Evolutionary conservation across 169 alveolate genomes (phyloP), one percentile per base, ranked within the genome.

Genomic region (Cryptosporidium meleagridis): DNA sequence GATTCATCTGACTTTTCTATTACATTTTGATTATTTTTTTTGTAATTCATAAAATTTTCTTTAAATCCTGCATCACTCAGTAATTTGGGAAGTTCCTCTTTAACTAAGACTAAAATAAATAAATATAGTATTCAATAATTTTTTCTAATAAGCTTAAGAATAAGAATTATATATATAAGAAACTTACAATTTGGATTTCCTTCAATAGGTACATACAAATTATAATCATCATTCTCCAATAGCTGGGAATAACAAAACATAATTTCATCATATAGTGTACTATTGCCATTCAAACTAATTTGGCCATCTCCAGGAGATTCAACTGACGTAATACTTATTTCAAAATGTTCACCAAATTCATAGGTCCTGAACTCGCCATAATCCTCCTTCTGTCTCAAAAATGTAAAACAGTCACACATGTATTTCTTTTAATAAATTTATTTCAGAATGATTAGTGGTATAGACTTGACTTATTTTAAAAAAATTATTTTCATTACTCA

Each of bases 221-320:
- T 73, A 55, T 41, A 55, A 14, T 73, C 86, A 3, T 73, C 86
- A 33, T 53, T 73, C n/a, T 59, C 86, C 41, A 73, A 33, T 2
- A 73, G 23, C 31, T 29, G 62, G 6, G 59, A 21, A 59, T 73
- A 73, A 37, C 58, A 73, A 29, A 31, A 41, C 35, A 53, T 23
- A 35, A 73, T 18, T n/a, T 73, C 86, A 16, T 59, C 33, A 35
- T 53, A 53, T 12, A 73, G 21, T 9, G 21, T 29, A 26, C 12
- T 52, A 33, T 0, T 35, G 0, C 23, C 48, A n/a, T 23, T 10
- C 52, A 59, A 14, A 35, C 18, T 44, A 53, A 23, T 59, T 26
- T 73, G 62, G 33, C 53, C 70, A 73, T 73, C 58, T 21, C 86
- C 86, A 14, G 33, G 86, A 29, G 86, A 37, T 31, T 73, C 86